Conservation (phyloP, 305 asterid species). For the Fraxinus greggii region DNA sequence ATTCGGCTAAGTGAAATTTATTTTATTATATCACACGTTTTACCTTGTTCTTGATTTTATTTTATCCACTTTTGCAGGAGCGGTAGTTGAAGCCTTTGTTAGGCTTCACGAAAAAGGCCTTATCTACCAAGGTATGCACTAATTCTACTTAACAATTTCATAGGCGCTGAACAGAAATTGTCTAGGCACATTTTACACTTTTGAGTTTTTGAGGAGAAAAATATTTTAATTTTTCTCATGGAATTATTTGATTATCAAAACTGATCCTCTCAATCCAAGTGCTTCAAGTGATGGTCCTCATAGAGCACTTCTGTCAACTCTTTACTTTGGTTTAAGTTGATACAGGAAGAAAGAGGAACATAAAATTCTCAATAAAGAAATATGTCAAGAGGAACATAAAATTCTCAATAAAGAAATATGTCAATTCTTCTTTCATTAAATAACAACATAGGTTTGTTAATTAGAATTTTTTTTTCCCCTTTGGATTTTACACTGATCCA, state of each 20-base stretch:
- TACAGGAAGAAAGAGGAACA: constrained; percentile 4
- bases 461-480: not conserved
- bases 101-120: constrained; percentile 97
- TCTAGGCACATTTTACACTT: constrained; percentile 20
- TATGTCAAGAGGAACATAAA: constrained; percentile 1
- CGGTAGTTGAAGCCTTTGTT: constrained; percentile 90
- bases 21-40: not conserved
- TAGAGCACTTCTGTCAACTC: not conserved
- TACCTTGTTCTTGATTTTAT: constrained; percentile 18
- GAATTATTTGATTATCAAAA: constrained; percentile 18
- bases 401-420: not conserved
- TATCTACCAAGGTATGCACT: constrained; percentile 77
- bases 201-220: constrained; percentile 1
- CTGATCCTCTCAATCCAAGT: not conserved
- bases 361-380: not conserved
- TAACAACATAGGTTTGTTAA: not conserved
- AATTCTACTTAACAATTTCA: constrained; percentile 18
- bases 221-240: not conserved
- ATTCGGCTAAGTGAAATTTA: constrained; percentile 16
- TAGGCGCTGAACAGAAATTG: constrained; percentile 6
- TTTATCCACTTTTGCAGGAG: constrained; percentile 56
- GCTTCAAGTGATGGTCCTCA: not conserved
- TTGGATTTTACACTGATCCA: constrained; percentile 14
- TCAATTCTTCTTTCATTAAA: constrained; percentile 18
- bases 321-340: constrained; percentile 3